Base-by-base conservation (phyloP, 1,139 yeast species). In the Diutina ranongensis region DNA sequence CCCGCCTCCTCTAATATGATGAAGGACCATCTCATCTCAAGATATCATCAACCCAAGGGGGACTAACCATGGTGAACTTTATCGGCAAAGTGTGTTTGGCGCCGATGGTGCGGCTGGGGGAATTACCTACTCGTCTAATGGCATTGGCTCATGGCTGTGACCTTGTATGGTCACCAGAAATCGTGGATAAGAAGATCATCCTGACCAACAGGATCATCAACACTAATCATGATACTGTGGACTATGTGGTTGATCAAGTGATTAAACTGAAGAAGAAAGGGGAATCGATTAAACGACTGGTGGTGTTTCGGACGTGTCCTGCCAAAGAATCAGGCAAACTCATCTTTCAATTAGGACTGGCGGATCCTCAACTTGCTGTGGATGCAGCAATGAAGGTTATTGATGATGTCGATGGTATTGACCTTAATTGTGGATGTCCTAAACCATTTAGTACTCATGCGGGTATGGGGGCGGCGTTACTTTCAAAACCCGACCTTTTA, bases 61-160 rank as follows among this genome's bases (percentile, higher is more conserved):
- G n/a, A n/a, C n/a, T n/a, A n/a, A n/a, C n/a, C 18, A 58, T 59
- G 62, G 55, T 55, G 22, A 48, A 49, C 34, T 59, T 52, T 46
- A 53, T 73, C 32, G 92, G 94, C 1, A 85, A 85, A 56, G 64
- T 88, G 48, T 94, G 83, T 22, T 72, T 89, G 44, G 97, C 97
- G 0, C 97, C 97, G 1, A 89, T 89, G 97, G 96, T 92, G 47
- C 72, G 98, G 42, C 84, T 92, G 44, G 95, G 97, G 13, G 98
- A 92, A 64, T 74, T 92, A 16, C 97, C 98, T 8, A 81, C 89
- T 13, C 70, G 98, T 46, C 68, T 89, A 10, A 61, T 89, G 54
- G 80, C 96, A 0, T 68, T 92, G 31, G 75, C 74, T 52, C 72
- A 86, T 59, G 97, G 97, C 1, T 96, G 96, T 0, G 97, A 89